Conservation (phyloP, 192 early-diverging fungal species). For the Coemansia sp. region DNA sequence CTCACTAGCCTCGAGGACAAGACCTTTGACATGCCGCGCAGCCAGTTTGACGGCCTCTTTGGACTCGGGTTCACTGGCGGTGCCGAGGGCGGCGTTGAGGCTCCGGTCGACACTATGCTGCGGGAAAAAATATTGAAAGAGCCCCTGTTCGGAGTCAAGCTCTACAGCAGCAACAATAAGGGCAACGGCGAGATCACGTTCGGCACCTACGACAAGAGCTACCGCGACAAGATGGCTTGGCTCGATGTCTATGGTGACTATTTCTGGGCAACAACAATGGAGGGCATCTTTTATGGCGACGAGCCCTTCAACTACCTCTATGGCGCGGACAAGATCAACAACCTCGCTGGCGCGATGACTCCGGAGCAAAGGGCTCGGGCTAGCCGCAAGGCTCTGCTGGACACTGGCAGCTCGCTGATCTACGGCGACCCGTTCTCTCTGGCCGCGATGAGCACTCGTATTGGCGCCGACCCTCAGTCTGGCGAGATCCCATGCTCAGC, state of each 20-base stretch:
- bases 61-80: conserved; percentile 55
- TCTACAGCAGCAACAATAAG: conserved; percentile 28
- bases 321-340: conserved; percentile 47
- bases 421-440: conserved; percentile 51
- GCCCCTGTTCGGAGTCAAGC: conserved; percentile 47
- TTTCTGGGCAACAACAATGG: conserved; percentile 62
- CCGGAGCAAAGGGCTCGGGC: conserved; percentile 33
- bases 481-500: conserved; percentile 42
- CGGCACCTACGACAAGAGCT: conserved; percentile 53
- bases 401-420: conserved; percentile 53
- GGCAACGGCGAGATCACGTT: conserved; percentile 58
- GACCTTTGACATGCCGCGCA: conserved; percentile 45
- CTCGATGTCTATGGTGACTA: conserved; percentile 57
- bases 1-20: conserved; percentile 40
- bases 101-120: conserved; percentile 53
- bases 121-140: conserved; percentile 36
- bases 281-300: conserved; percentile 53
- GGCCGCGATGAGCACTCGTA: conserved; percentile 44
- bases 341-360: conserved; percentile 7
- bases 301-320: conserved; percentile 52
- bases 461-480: conserved; percentile 41
- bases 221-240: conserved; percentile 55
- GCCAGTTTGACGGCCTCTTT: conserved; percentile 59
- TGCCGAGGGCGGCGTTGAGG: conserved; percentile 35
- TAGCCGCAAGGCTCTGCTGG: conserved; percentile 53